Evolutionary conservation across 192 early-diverging fungal genomes (phyloP).

Genomic region (Umbelopsis ramanniana): DNA sequence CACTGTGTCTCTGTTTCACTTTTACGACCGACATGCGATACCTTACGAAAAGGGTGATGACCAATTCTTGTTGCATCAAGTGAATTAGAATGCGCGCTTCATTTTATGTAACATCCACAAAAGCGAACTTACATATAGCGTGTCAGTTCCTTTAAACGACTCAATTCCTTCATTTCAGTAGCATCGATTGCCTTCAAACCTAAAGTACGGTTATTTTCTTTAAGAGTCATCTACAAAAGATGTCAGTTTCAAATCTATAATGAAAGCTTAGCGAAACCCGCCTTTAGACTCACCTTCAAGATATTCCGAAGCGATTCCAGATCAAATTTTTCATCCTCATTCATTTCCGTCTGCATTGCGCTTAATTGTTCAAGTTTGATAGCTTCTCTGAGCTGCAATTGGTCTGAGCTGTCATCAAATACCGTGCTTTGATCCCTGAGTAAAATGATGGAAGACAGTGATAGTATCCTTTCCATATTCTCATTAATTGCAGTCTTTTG

Average conservation of each 20-base stretch:
- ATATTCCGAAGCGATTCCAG: no score
- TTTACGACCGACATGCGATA: background rate
- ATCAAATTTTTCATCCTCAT: no score
- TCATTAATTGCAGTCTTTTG: no score
- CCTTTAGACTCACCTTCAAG: background rate
- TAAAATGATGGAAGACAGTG: no score
- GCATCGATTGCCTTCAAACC: background rate
- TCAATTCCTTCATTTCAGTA: background rate
- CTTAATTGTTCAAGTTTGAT: no score
- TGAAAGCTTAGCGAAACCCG: background rate
- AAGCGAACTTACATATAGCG: background rate
- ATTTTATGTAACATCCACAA: background rate
- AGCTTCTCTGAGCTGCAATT: no score
- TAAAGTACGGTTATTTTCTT: background rate
- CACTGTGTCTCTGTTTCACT: background rate
- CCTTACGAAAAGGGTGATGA: background rate
- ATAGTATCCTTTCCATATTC: no score
- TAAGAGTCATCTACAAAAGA: background rate
- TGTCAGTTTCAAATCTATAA: background rate
- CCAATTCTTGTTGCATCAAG: background rate
- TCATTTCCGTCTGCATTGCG: no score
- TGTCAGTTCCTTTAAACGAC: background rate
- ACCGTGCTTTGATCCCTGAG: no score
- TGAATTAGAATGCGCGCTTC: background rate
- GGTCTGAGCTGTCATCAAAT: no score